These are phyloP conservation scores for Tripterygium wilfordii DNA, from an alignment of 177 flowering plant species.

Conservation along the genomic window DNA sequence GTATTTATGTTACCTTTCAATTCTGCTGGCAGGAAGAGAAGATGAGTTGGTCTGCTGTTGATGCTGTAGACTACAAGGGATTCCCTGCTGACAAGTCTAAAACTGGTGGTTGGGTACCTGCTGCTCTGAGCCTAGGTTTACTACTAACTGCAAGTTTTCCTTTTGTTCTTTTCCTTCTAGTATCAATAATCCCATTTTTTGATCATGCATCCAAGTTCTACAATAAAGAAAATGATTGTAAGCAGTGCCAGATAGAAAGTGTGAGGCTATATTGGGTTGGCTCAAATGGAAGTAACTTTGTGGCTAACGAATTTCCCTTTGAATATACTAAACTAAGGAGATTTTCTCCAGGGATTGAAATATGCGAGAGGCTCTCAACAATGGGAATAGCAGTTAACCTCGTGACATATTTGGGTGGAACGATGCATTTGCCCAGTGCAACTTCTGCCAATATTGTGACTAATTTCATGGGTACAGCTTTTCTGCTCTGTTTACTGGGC, in stretches of 20 bases:
- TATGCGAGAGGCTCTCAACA: conserved; percentile 43
- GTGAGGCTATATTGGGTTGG: too few relatives aligned
- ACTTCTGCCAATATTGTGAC: conserved; percentile 42
- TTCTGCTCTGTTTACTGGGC: conserved; percentile 36
- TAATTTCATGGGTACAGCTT: conserved; percentile 34
- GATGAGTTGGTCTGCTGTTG: conserved; percentile 36
- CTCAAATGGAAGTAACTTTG: too few relatives aligned
- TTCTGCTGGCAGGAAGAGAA: conserved; percentile 42
- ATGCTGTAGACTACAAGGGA: conserved; percentile 53
- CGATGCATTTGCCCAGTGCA: conserved; percentile 37
- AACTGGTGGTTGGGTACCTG: conserved; percentile 72
- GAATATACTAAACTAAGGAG: neutral
- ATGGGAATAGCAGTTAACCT: conserved; percentile 47
- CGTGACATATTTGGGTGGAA: conserved; percentile 39
- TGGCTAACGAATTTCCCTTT: too few relatives aligned
- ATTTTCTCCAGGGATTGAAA: conserved; percentile 15
- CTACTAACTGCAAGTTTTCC: neutral
- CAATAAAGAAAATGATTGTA: too few relatives aligned
- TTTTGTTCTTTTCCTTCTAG: too few relatives aligned
- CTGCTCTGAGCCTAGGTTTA: conserved; percentile 56
- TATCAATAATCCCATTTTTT: too few relatives aligned
- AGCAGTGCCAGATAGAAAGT: too few relatives aligned
- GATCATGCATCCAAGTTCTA: too few relatives aligned
- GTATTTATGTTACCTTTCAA: neutral
- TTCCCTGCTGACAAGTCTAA: conserved; percentile 53